A percentile compares a stretch with the other conserved stretches of the same genome.
Conservation (phyloP, 1,284 basidiomycete genomes). For the Baeospora myosura region DNA sequence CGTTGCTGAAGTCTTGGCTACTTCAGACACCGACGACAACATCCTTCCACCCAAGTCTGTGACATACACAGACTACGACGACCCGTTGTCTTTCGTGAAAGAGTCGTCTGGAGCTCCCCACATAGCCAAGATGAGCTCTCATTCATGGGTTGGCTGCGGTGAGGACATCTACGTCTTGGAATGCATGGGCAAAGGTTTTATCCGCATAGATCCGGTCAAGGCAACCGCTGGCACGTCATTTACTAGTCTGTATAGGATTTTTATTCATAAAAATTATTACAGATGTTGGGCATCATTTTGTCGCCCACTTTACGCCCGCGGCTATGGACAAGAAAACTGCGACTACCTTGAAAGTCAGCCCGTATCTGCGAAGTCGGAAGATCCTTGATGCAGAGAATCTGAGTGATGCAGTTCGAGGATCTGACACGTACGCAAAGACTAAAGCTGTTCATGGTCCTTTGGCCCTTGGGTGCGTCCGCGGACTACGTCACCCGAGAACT, state of each 20-base stretch:
- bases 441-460: constrained; percentile 47
- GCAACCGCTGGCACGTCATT: constrained; percentile 32
- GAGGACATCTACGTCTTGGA: constrained; percentile 71
- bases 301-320: constrained; percentile 49
- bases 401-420: constrained; percentile 53
- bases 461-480: constrained; percentile 35
- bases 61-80: constrained; percentile 75
- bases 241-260: not conserved
- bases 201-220: constrained; percentile 55
- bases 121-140: constrained; percentile 38
- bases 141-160: constrained; percentile 83
- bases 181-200: constrained; percentile 66
- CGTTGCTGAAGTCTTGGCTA: constrained; percentile 20
- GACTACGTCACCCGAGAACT: constrained; percentile 9
- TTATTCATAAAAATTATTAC: constrained; percentile 4
- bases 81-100: constrained; percentile 64
- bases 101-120: constrained; percentile 48
- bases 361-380: constrained; percentile 45
- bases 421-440: constrained; percentile 56
- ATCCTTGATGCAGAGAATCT: constrained; percentile 49
- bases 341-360: constrained; percentile 39
- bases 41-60: constrained; percentile 59
- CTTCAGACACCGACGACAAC: constrained; percentile 20
- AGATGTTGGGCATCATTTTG: constrained; percentile 28
- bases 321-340: constrained; percentile 40